Conservation (phyloP, 2,329 filamentous ascomycete species). For the Colletotrichum chrysophilum region DNA sequence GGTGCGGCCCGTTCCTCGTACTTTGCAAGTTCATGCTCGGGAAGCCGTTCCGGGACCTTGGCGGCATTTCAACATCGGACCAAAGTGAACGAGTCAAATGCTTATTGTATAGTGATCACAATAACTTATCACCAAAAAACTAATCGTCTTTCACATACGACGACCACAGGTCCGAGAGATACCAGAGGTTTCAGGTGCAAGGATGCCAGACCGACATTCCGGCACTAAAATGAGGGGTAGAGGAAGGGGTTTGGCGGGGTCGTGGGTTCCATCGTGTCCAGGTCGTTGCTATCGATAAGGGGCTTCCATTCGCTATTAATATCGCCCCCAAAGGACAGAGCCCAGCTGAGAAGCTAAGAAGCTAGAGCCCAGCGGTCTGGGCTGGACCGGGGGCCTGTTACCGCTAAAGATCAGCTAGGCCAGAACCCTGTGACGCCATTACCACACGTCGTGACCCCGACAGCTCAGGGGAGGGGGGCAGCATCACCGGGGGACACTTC, state of each 20-base stretch:
- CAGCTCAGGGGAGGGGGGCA: neutral
- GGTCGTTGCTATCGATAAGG: constrained; percentile 1
- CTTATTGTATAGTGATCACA: neutral
- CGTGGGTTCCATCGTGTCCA: neutral
- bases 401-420: constrained; percentile 4
- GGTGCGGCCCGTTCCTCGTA: constrained; percentile 3
- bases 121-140: neutral
- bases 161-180: neutral
- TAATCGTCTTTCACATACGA: neutral
- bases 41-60: neutral
- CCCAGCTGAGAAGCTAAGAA: neutral
- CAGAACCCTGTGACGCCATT: constrained; percentile 2
- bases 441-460: neutral
- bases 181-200: neutral
- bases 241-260: neutral
- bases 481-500: neutral
- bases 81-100: neutral
- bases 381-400: neutral
- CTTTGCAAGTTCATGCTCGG: neutral
- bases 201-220: constrained; percentile 6
- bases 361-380: neutral
- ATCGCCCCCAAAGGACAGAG: neutral
- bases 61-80: neutral
- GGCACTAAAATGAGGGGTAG: constrained; percentile 9
- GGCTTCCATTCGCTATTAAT: neutral